phyloP scores from a whole-genome alignment of 2,329 filamentous ascomycete genomes.

The Thelonectria rubi region DNA sequence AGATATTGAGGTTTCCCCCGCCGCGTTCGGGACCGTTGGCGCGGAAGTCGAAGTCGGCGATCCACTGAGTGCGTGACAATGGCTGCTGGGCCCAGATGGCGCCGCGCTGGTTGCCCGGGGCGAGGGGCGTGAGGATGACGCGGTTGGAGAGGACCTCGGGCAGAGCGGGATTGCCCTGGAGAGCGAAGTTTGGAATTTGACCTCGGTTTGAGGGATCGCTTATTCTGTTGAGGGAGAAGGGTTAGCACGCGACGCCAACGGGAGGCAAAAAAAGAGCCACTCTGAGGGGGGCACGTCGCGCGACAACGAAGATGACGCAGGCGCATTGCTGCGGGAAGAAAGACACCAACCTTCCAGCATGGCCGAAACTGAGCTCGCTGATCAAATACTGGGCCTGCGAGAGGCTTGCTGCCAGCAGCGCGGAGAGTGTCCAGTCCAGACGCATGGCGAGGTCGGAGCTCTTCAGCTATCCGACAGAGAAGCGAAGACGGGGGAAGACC shows the following conservation, averaged over 20 bases:
- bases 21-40: slow-evolving; percentile 85
- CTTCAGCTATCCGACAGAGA: slow-evolving; percentile 6
- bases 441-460: slow-evolving; percentile 53
- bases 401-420: slow-evolving; percentile 57
- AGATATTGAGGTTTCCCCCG: slow-evolving; percentile 90
- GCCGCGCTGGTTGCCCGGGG: slow-evolving; percentile 84
- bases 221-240: slow-evolving; percentile 58
- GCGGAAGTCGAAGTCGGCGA: slow-evolving; percentile 85
- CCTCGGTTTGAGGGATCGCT: slow-evolving; percentile 64
- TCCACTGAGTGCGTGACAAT: slow-evolving; percentile 76
- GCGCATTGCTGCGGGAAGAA: slow-evolving; percentile 2
- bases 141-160: slow-evolving; percentile 85
- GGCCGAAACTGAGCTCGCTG: slow-evolving; percentile 81
- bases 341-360: slow-evolving; percentile 66
- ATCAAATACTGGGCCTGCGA: slow-evolving; percentile 73
- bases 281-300: not conserved
- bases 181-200: slow-evolving; percentile 62
- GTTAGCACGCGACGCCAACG: slow-evolving; percentile 25
- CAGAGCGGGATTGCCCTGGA: slow-evolving; percentile 62
- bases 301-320: not conserved
- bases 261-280: not conserved
- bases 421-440: slow-evolving; percentile 50
- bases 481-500: slow-evolving; percentile 11
- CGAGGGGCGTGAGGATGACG: slow-evolving; percentile 87
- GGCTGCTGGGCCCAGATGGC: slow-evolving; percentile 79